Conservation (phyloP, 1,284 basidiomycete species). For the Caloboletus firmus region DNA sequence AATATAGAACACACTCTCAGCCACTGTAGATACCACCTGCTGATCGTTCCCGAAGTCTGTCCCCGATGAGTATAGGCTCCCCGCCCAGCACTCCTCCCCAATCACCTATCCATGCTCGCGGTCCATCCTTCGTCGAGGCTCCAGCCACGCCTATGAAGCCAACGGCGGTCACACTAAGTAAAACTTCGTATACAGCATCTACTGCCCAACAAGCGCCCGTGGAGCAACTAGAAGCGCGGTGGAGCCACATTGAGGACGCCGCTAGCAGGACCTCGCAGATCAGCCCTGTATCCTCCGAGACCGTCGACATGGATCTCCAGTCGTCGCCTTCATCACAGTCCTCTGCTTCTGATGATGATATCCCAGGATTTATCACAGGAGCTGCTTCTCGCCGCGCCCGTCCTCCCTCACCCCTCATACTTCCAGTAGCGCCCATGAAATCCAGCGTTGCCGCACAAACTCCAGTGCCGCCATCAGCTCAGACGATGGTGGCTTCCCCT, state of each 20-base stretch:
- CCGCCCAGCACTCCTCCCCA: slow-evolving; percentile 38
- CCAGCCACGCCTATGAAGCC: slow-evolving; percentile 7
- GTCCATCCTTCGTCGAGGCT: neutral
- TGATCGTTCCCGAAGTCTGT: slow-evolving; percentile 43
- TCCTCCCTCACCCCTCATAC: slow-evolving; percentile 29
- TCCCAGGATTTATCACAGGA: slow-evolving; percentile 36
- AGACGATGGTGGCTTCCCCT: slow-evolving; percentile 20
- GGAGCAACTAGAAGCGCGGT: slow-evolving; percentile 17
- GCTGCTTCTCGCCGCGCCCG: slow-evolving; percentile 31
- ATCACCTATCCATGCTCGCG: slow-evolving; percentile 17
- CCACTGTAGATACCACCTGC: slow-evolving; percentile 28
- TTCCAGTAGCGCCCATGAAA: slow-evolving; percentile 22
- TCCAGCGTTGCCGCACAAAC: slow-evolving; percentile 15
- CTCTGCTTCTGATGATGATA: slow-evolving; percentile 28
- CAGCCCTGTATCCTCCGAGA: slow-evolving; percentile 37
- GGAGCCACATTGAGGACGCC: slow-evolving; percentile 27
- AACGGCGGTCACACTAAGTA: slow-evolving; percentile 3
- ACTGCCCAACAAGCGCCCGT: slow-evolving; percentile 16
- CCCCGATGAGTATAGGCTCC: slow-evolving; percentile 60
- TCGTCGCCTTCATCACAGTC: slow-evolving; percentile 35
- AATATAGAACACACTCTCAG: slow-evolving; percentile 23
- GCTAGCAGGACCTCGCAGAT: slow-evolving; percentile 31
- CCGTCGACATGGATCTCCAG: slow-evolving; percentile 36
- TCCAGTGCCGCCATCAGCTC: slow-evolving; percentile 18
- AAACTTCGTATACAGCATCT: slow-evolving; percentile 14